Base-by-base conservation (phyloP, 345 rosid species). In the Noccaea caerulescens region DNA sequence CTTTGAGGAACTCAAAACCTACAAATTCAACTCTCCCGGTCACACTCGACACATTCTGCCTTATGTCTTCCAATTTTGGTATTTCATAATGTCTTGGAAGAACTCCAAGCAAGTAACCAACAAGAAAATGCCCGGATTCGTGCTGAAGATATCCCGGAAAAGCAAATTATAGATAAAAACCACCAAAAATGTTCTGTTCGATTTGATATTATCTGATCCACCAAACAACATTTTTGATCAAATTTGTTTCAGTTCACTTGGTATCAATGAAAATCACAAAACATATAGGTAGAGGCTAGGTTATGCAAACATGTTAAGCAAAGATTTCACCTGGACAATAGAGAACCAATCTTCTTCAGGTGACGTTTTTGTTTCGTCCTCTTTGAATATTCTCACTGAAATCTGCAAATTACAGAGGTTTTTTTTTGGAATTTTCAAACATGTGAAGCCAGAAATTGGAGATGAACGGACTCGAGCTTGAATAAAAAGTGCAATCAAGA, bases 101-200 rank as follows among this genome's bases (percentile, higher is more conserved):
- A 72, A 82, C 80, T 41, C 88, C 93, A 1, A 86, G 83, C 76
- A 86, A 76, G 73, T 86, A 86, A 30, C 82, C 88, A 53, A 77
- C 77, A 3, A 84, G 79, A 79, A 88, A 84, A 79, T 84, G 91
- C 3, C 89, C 89, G 0, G 93, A 87, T 80, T 88, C 87, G 55
- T 85, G 93, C 86, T 83, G 27, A 16, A 16, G 18, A 16, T 16
- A 16, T 16, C 18, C 18, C 18, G 18, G 18, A 16, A 16, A 16
- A 16, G 18, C 18, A 16, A 16, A 1, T 16, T 16, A 25, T 25
- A 25, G 27, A 25, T 25, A 25, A 25, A 25, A 25, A 25, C 27
- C 2, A 3, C 27, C 27, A 25, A 25, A 25, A 25, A 25, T 25
- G 27, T 25, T 25, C 27, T 25, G 18, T 25, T 25, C 27, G 18